Evolutionary conservation across 2,329 filamentous ascomycete species (phyloP).

Genomic region (Incumbomyces lentus): DNA sequence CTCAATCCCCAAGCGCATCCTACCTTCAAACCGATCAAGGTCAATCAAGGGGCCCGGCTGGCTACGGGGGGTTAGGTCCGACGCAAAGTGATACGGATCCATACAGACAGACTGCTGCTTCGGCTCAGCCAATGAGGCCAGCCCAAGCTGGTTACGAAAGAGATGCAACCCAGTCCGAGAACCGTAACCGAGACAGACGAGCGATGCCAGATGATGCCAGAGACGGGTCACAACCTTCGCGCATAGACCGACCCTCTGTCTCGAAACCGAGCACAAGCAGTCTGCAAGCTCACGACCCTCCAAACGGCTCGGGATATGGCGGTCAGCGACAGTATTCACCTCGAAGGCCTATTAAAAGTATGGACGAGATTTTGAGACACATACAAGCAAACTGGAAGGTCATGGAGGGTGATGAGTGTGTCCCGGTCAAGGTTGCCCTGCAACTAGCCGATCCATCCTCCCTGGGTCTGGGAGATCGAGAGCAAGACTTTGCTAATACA

Average conservation of each 20-base stretch:
- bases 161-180: conserved; percentile 15
- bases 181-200: conserved; percentile 12
- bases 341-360: conserved; percentile 15
- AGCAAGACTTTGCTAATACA: conserved; percentile 71
- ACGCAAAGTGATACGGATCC: not conserved
- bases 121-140: not conserved
- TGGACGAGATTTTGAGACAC: conserved; percentile 28
- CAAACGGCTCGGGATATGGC: not conserved
- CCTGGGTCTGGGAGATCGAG: conserved; percentile 79
- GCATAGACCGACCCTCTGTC: too few species aligned
- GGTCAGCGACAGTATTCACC: conserved; percentile 10
- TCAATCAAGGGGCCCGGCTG: conserved; percentile 10
- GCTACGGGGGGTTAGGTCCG: conserved; percentile 16
- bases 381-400: conserved; percentile 86
- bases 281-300: conserved; percentile 1
- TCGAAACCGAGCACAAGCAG: conserved; percentile 11
- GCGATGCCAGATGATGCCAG: conserved; percentile 6
- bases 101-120: too few species aligned
- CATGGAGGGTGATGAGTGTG: conserved; percentile 78
- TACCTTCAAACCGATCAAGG: conserved; percentile 11
- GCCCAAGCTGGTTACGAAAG: conserved; percentile 13
- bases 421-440: conserved; percentile 88
- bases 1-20: conserved; percentile 1
- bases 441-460: conserved; percentile 92
- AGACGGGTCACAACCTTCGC: conserved; percentile 12